Evolutionary conservation across 331 rosid species (phyloP).

Genomic region (Malus hybrid): DNA sequence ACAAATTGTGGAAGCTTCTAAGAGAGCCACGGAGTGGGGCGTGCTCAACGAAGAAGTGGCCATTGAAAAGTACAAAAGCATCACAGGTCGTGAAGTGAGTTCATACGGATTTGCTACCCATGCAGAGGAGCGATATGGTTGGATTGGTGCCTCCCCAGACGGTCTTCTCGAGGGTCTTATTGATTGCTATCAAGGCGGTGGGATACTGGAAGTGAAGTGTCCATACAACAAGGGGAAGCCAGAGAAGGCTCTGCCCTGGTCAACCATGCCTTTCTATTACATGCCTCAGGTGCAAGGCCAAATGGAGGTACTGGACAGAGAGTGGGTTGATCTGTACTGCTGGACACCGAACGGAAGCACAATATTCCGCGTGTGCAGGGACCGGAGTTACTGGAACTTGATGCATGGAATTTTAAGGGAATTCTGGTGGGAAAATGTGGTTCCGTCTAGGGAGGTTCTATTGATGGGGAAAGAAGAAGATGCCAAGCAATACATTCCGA

Average conservation of each 20-base stretch:
- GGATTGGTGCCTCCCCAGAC: slow-evolving; percentile 97
- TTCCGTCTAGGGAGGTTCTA: slow-evolving; percentile 79
- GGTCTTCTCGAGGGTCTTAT: slow-evolving; percentile 88
- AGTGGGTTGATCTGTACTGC: slow-evolving; percentile 84
- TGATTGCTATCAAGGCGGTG: slow-evolving; percentile 51
- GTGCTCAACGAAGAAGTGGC: slow-evolving; percentile 67
- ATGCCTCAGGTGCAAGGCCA: slow-evolving; percentile 98
- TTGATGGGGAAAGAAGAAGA: slow-evolving; percentile 51
- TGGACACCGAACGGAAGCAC: slow-evolving; percentile 96
- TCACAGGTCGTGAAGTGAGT: slow-evolving; percentile 69
- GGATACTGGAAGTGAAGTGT: slow-evolving; percentile 87
- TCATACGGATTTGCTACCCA: slow-evolving; percentile 73
- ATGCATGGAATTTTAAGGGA: slow-evolving; percentile 55
- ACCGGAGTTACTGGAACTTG: slow-evolving; percentile 67
- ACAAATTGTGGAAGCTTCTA: slow-evolving; percentile 30
- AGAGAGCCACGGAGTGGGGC: slow-evolving; percentile 87
- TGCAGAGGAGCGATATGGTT: slow-evolving; percentile 40
- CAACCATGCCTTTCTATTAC: slow-evolving; percentile 82
- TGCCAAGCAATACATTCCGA: slow-evolving; percentile 44
- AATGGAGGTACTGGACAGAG: slow-evolving; percentile 85
- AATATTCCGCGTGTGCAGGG: slow-evolving; percentile 58
- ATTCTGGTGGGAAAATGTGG: slow-evolving; percentile 87
- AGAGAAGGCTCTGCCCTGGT: slow-evolving; percentile 80
- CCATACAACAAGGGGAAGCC: slow-evolving; percentile 96
- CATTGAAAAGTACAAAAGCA: slow-evolving; percentile 58